phyloP scores from a whole-genome alignment of 1,139 yeast genomes.

The Candida frijolesensis region DNA sequence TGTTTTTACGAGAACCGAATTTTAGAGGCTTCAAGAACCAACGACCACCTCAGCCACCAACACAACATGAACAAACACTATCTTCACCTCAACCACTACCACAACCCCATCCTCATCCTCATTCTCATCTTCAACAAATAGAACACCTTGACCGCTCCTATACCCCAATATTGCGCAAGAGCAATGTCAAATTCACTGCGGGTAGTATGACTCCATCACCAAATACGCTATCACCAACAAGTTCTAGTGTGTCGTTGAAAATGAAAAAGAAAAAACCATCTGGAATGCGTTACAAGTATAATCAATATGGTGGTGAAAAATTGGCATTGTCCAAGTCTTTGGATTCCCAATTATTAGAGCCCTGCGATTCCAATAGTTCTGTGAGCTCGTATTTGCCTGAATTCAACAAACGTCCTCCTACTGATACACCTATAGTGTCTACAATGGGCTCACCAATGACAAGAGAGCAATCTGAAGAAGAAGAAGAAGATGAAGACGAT shows the following conservation, averaged over 20 bases:
- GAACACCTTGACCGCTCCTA: background rate
- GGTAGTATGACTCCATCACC: constrained; percentile 17
- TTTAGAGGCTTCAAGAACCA: constrained; percentile 5
- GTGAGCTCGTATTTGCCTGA: constrained; percentile 43
- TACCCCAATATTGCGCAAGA: constrained; percentile 1
- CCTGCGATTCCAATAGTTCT: constrained; percentile 21
- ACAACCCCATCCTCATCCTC: background rate
- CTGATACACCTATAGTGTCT: constrained; percentile 71
- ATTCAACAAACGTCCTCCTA: constrained; percentile 68
- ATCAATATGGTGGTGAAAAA: constrained; percentile 20
- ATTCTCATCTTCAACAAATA: background rate
- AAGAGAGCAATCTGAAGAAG: constrained; percentile 33
- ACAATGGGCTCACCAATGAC: constrained; percentile 54
- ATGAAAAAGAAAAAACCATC: constrained; percentile 3
- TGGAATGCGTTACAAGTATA: constrained; percentile 1
- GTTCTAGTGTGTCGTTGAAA: constrained; percentile 8
- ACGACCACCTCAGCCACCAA: background rate
- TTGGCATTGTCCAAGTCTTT: constrained; percentile 30
- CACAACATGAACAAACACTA: background rate
- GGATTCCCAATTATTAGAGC: constrained; percentile 27
- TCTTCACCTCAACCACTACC: background rate
- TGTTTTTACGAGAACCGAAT: constrained; percentile 13
- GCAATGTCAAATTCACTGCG: constrained; percentile 10
- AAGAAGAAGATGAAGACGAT: constrained; percentile 12
- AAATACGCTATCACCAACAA: constrained; percentile 14